Evolutionary conservation across 768 basidiomycete genomes (phyloP).

Genomic region (Podaxis sp.): DNA sequence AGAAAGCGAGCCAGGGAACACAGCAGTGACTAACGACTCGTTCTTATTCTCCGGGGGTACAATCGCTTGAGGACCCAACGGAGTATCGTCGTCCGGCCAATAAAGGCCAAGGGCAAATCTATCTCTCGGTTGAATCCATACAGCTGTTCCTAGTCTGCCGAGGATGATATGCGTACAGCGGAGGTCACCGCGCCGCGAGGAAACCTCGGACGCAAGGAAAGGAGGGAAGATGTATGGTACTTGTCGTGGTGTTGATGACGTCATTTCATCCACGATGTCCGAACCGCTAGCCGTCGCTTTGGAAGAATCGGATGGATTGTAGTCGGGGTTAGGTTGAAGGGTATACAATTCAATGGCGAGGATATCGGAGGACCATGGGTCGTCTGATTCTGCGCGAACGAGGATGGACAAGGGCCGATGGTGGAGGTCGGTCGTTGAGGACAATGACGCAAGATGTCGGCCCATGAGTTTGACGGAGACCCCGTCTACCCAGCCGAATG

Average conservation of each 20-base stretch:
- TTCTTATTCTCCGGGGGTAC: conserved; percentile 15
- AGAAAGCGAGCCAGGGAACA: conserved; percentile 49
- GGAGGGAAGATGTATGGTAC: conserved; percentile 52
- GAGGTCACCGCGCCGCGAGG: conserved; percentile 49
- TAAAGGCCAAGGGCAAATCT: conserved; percentile 37
- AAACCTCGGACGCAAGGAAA: conserved; percentile 29
- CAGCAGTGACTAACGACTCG: conserved; percentile 46
- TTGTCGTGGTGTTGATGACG: conserved; percentile 2
- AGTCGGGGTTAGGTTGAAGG: conserved; percentile 37
- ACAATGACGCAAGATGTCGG: not conserved
- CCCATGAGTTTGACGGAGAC: conserved; percentile 37
- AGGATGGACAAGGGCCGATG: conserved; percentile 42
- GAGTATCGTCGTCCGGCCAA: conserved; percentile 24
- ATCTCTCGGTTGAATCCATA: conserved; percentile 62
- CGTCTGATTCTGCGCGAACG: conserved; percentile 55
- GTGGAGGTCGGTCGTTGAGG: not conserved
- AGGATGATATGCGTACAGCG: conserved; percentile 55
- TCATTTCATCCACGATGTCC: not conserved
- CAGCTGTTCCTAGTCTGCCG: conserved; percentile 56
- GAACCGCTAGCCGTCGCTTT: not conserved
- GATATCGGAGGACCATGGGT: conserved; percentile 56
- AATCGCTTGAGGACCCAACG: not conserved
- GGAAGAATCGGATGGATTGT: conserved; percentile 10
- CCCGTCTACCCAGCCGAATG: conserved; percentile 72
- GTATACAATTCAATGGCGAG: conserved; percentile 54